Percentiles rank a stretch among this genome's conserved stretches.
These are phyloP conservation scores for Pythium pyrilobum DNA, from an alignment of 352 stramenopile species.

Conservation along the genomic window DNA sequence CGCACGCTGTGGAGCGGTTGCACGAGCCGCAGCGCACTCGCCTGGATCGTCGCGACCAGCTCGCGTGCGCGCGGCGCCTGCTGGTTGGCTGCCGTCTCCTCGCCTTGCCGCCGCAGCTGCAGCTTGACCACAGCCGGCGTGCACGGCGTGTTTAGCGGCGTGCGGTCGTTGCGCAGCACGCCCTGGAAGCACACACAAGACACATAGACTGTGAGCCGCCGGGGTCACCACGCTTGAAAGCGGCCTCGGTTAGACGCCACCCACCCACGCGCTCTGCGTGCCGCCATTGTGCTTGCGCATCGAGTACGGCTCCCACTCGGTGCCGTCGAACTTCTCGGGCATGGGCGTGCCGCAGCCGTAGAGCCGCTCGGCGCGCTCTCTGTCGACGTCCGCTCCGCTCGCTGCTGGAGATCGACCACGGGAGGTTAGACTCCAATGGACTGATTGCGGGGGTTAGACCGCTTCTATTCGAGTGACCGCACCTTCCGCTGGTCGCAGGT, in stretches of 20 bases:
- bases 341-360: slow-evolving; percentile 21
- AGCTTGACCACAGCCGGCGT: slow-evolving; percentile 84
- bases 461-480: not conserved
- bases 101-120: slow-evolving; percentile 59
- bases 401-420: slow-evolving; percentile 5
- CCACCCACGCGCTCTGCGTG: slow-evolving; percentile 40
- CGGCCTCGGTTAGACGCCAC: not conserved
- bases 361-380: slow-evolving; percentile 15
- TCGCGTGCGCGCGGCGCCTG: not conserved
- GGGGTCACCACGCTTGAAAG: not conserved
- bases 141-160: slow-evolving; percentile 78
- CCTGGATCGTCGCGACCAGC: slow-evolving; percentile 28
- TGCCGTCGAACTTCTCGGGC: slow-evolving; percentile 26
- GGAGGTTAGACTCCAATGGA: not conserved
- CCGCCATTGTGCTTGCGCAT: slow-evolving; percentile 45
- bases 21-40: slow-evolving; percentile 26
- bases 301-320: slow-evolving; percentile 53
- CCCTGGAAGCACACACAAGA: slow-evolving; percentile 20
- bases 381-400: slow-evolving; percentile 16
- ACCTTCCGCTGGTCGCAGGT: slow-evolving; percentile 21
- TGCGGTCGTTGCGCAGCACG: slow-evolving; percentile 63
- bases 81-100: slow-evolving; percentile 29
- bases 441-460: not conserved
- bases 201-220: too few relatives aligned
- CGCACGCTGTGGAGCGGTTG: slow-evolving; percentile 42